Conservation (phyloP, 768 basidiomycete genomes). For the Phylloporus sp. region DNA sequence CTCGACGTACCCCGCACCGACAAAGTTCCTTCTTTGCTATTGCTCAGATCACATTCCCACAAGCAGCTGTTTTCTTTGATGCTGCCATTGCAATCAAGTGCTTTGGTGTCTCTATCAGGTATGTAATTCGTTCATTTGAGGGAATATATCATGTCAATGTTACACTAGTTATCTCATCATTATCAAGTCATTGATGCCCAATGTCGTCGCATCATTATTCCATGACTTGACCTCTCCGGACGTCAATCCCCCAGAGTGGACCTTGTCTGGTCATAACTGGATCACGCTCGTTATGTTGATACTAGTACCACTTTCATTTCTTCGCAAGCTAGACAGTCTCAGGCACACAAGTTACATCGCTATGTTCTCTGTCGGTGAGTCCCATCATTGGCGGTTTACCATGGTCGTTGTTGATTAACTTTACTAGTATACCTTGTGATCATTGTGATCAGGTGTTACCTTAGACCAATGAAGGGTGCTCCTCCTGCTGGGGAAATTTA, state of each 20-base stretch:
- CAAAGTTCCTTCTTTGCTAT: slow-evolving; percentile 81
- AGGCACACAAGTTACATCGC: slow-evolving; percentile 91
- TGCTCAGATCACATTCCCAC: slow-evolving; percentile 84
- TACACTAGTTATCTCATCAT: slow-evolving; percentile 76
- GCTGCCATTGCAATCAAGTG: slow-evolving; percentile 94
- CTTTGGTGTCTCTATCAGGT: slow-evolving; percentile 94
- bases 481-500: slow-evolving; percentile 62
- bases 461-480: slow-evolving; percentile 66
- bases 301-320: slow-evolving; percentile 77
- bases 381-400: neutral
- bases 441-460: slow-evolving; percentile 79
- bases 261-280: slow-evolving; percentile 78
- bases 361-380: slow-evolving; percentile 82
- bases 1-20: slow-evolving; percentile 68
- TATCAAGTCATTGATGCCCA: slow-evolving; percentile 90
- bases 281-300: slow-evolving; percentile 71
- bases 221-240: slow-evolving; percentile 67
- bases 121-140: slow-evolving; percentile 17
- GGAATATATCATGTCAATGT: neutral
- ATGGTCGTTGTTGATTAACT: neutral
- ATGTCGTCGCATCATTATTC: slow-evolving; percentile 79
- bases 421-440: slow-evolving; percentile 68
- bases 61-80: slow-evolving; percentile 85
- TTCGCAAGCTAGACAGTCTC: slow-evolving; percentile 79
- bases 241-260: slow-evolving; percentile 70